Evolutionary conservation across 192 early-diverging fungal genomes (phyloP).

Genomic region (Phlyctochytrium planicorne): DNA sequence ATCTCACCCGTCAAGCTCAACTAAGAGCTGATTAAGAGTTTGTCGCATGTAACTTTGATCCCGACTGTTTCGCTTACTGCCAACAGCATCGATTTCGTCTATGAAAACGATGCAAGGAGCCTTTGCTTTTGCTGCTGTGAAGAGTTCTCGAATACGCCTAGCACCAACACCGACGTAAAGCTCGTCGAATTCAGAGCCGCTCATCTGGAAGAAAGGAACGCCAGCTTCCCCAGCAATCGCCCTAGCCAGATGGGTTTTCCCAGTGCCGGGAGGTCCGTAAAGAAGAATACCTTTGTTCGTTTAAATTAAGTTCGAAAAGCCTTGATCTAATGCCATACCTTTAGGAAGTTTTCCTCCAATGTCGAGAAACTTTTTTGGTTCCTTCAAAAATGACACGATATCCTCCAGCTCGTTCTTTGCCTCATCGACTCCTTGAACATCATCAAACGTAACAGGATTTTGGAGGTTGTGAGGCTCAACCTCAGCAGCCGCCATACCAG

Average conservation of each 20-base stretch:
- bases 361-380: slow-evolving; percentile 87
- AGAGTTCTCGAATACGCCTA: slow-evolving; percentile 79
- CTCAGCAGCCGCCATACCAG: slow-evolving; percentile 40
- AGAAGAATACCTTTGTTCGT: slow-evolving; percentile 44
- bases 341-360: slow-evolving; percentile 95
- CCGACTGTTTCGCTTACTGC: slow-evolving; percentile 85
- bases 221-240: slow-evolving; percentile 97
- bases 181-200: slow-evolving; percentile 98
- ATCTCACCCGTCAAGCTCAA: slow-evolving; percentile 89
- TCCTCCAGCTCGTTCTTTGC: slow-evolving; percentile 97
- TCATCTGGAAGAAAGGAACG: slow-evolving; percentile 99
- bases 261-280: slow-evolving; percentile 89
- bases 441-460: slow-evolving; percentile 78
- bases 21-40: slow-evolving; percentile 96
- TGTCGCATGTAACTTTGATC: slow-evolving; percentile 98
- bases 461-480: slow-evolving; percentile 48
- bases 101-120: slow-evolving; percentile 84
- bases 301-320: background rate
- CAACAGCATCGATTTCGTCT: slow-evolving; percentile 99
- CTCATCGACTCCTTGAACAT: slow-evolving; percentile 97
- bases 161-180: slow-evolving; percentile 97
- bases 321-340: slow-evolving; percentile 68
- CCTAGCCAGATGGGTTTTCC: slow-evolving; percentile 94
- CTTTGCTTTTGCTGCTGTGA: slow-evolving; percentile 59
- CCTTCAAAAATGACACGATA: slow-evolving; percentile 91